phyloP scores from a whole-genome alignment of 169 alveolate genomes.

The Cryptosporidium viatorum region DNA sequence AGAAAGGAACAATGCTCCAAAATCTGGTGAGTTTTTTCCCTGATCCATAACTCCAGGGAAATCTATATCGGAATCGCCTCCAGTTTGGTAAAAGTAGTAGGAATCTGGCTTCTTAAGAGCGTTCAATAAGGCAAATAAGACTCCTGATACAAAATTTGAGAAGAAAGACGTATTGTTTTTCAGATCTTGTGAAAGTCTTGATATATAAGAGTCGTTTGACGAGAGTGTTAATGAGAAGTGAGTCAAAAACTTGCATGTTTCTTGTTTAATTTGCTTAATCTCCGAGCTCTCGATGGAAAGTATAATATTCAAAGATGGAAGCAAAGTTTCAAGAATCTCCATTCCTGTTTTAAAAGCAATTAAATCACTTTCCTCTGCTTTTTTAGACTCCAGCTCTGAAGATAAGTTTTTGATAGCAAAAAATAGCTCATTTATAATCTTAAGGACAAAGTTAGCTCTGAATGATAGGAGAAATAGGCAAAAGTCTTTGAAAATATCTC shows the following conservation, averaged over 20 bases:
- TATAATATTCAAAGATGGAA: slow-evolving; percentile 29
- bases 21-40: slow-evolving; percentile 1
- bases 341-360: slow-evolving; percentile 16
- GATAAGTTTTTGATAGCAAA: slow-evolving; percentile 15
- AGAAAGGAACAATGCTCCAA: slow-evolving; percentile 24
- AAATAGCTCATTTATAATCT: slow-evolving; percentile 21
- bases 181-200: not conserved
- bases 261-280: slow-evolving; percentile 3
- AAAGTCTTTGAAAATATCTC: slow-evolving; percentile 23
- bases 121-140: slow-evolving; percentile 15
- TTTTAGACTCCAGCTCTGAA: slow-evolving; percentile 5
- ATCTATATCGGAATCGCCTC: slow-evolving; percentile 8
- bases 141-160: slow-evolving; percentile 3
- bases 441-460: slow-evolving; percentile 20
- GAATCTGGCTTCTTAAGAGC: slow-evolving; percentile 13
- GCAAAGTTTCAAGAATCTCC: slow-evolving; percentile 23
- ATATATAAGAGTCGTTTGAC: slow-evolving; percentile 6
- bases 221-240: not conserved
- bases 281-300: slow-evolving; percentile 9
- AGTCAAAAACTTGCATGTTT: slow-evolving; percentile 23
- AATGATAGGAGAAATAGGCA: slow-evolving; percentile 32
- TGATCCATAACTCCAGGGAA: not conserved
- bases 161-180: slow-evolving; percentile 12
- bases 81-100: slow-evolving; percentile 1
- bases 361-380: not conserved